Percentiles rank a stretch among this genome's conserved stretches.
Conservation (phyloP, 768 basidiomycete species). For the Boletus sp. region DNA sequence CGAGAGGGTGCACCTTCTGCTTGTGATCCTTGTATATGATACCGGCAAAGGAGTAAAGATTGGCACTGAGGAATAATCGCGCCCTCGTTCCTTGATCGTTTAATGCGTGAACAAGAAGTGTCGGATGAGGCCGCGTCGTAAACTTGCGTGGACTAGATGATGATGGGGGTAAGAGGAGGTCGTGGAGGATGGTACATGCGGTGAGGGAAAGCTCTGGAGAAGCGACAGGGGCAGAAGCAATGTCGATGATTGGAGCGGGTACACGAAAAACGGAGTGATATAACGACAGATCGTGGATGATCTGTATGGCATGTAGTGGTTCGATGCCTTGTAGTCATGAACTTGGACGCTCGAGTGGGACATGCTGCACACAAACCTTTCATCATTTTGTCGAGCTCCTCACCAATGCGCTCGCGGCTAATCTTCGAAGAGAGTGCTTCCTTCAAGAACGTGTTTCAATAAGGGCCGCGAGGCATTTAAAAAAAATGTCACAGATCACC, state of each 20-base stretch:
- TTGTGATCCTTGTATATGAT: conserved; percentile 63
- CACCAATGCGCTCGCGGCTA: conserved; percentile 86
- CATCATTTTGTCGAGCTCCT: conserved; percentile 93
- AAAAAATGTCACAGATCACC: conserved; percentile 33
- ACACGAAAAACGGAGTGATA: conserved; percentile 66
- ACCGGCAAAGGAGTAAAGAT: conserved; percentile 66
- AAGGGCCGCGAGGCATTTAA: neutral
- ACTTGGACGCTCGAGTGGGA: neutral
- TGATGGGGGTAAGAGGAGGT: conserved; percentile 37
- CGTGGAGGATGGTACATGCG: conserved; percentile 57
- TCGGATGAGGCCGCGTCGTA: conserved; percentile 30
- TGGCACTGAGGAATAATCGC: conserved; percentile 76
- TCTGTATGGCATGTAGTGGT: conserved; percentile 67
- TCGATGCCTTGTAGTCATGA: conserved; percentile 53
- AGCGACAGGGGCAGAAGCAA: conserved; percentile 44
- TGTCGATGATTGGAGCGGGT: conserved; percentile 40
- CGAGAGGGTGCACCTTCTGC: conserved; percentile 53
- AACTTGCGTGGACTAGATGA: conserved; percentile 10
- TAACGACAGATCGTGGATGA: conserved; percentile 72
- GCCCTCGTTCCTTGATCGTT: conserved; percentile 36
- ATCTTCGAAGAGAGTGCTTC: conserved; percentile 74
- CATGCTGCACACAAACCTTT: conserved; percentile 48
- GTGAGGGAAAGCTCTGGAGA: conserved; percentile 45
- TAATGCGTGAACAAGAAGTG: conserved; percentile 34
- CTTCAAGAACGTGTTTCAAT: conserved; percentile 31